Conservation (phyloP, 768 basidiomycete genomes). For the Tricholoma furcatifolium region DNA sequence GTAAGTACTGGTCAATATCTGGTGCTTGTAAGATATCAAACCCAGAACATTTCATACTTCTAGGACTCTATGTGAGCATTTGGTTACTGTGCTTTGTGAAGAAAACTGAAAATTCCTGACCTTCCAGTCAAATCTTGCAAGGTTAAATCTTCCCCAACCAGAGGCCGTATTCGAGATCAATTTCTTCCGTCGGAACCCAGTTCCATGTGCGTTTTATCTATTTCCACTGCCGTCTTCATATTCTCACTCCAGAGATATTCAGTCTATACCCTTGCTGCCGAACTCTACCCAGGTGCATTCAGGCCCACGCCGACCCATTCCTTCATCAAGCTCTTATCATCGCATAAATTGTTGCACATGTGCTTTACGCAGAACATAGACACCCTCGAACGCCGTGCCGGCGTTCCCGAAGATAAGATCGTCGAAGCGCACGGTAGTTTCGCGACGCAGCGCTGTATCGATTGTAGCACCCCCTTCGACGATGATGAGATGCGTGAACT, state of each 20-base stretch:
- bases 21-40: neutral
- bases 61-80: constrained; percentile 53
- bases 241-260: neutral
- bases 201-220: constrained; percentile 58
- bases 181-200: constrained; percentile 79
- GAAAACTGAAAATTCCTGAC: neutral
- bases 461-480: constrained; percentile 61
- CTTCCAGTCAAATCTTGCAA: constrained; percentile 68
- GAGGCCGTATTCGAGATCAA: constrained; percentile 94
- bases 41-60: neutral
- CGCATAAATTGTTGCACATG: constrained; percentile 64
- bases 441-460: constrained; percentile 80
- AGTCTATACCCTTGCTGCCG: constrained; percentile 92
- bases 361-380: constrained; percentile 95
- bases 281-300: constrained; percentile 89
- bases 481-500: constrained; percentile 61
- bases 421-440: constrained; percentile 98
- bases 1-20: constrained; percentile 34
- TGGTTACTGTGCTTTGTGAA: neutral
- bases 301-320: constrained; percentile 89
- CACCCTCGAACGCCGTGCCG: constrained; percentile 84
- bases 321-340: constrained; percentile 80
- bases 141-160: constrained; percentile 82
- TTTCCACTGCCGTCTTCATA: neutral
- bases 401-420: constrained; percentile 69